Conservation (phyloP, 2,329 filamentous ascomycete genomes). For the Penicillium paneum region DNA sequence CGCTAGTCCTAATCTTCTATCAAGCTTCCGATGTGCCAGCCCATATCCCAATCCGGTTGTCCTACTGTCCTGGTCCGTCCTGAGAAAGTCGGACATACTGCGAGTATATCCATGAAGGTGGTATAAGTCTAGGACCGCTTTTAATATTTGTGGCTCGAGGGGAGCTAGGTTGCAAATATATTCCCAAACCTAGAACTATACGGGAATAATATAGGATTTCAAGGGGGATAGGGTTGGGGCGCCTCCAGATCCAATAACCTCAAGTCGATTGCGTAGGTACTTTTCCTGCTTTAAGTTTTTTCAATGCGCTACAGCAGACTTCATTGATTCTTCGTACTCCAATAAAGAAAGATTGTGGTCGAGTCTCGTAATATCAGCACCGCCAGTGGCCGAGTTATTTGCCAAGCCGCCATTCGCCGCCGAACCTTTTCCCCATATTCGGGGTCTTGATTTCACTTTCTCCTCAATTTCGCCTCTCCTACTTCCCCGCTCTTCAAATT, state of each 20-base stretch:
- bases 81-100: background rate
- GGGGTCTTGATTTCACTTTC: slow-evolving; percentile 19
- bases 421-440: slow-evolving; percentile 34
- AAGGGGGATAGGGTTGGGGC: background rate
- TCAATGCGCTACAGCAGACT: background rate
- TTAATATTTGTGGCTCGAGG: background rate
- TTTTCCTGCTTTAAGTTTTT: background rate
- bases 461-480: slow-evolving; percentile 13
- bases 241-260: background rate
- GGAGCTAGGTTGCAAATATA: no score
- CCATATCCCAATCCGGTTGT: slow-evolving; percentile 4
- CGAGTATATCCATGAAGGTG: background rate
- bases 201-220: background rate
- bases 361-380: slow-evolving; percentile 13
- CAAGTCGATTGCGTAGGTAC: background rate
- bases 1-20: background rate
- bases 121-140: background rate
- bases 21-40: background rate
- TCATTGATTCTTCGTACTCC: background rate
- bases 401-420: slow-evolving; percentile 32
- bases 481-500: background rate
- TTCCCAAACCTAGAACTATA: background rate
- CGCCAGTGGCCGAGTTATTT: slow-evolving; percentile 16
- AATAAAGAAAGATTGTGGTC: background rate
- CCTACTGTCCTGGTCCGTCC: slow-evolving; percentile 6